Conservation (phyloP, 495 filamentous ascomycete species). For the Parachaetomium inaequale region DNA sequence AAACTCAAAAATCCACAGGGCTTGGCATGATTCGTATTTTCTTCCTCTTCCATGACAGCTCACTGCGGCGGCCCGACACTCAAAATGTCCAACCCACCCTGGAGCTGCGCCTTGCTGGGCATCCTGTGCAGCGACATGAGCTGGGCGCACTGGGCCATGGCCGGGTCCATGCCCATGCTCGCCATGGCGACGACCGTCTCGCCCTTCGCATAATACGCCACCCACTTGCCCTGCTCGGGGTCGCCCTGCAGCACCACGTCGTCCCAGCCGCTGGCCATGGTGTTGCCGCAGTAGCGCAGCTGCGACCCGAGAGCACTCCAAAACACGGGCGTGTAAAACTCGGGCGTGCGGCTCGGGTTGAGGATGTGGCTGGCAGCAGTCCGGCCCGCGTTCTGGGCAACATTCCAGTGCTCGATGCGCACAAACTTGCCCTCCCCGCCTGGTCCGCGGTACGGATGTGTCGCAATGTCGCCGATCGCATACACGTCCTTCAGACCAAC, state of each 20-base stretch:
- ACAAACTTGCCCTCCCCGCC: conserved; percentile 64
- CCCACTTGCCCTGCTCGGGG: conserved; percentile 76
- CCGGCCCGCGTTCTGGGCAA: conserved; percentile 88
- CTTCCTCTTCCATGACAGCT: not conserved
- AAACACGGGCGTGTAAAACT: conserved; percentile 87
- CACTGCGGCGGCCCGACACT: conserved; percentile 43
- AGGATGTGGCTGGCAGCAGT: conserved; percentile 70
- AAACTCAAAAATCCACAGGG: no score
- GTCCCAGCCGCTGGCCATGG: conserved; percentile 69
- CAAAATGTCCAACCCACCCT: conserved; percentile 71
- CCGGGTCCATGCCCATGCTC: conserved; percentile 84
- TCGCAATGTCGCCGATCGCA: conserved; percentile 94
- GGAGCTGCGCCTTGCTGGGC: conserved; percentile 73
- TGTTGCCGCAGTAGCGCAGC: conserved; percentile 88
- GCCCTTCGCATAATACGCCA: conserved; percentile 82
- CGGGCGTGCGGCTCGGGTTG: conserved; percentile 54
- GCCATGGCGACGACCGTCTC: conserved; percentile 90
- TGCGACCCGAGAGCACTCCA: conserved; percentile 91
- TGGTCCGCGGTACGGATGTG: conserved; percentile 89
- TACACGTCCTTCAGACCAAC: conserved; percentile 73
- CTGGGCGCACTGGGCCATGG: conserved; percentile 78
- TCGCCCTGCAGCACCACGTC: conserved; percentile 74
- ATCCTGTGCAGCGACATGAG: conserved; percentile 81
- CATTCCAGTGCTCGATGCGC: conserved; percentile 96
- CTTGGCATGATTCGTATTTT: no score